Conservation (phyloP, 805 yeast species). For the Metschnikowia lunata region DNA sequence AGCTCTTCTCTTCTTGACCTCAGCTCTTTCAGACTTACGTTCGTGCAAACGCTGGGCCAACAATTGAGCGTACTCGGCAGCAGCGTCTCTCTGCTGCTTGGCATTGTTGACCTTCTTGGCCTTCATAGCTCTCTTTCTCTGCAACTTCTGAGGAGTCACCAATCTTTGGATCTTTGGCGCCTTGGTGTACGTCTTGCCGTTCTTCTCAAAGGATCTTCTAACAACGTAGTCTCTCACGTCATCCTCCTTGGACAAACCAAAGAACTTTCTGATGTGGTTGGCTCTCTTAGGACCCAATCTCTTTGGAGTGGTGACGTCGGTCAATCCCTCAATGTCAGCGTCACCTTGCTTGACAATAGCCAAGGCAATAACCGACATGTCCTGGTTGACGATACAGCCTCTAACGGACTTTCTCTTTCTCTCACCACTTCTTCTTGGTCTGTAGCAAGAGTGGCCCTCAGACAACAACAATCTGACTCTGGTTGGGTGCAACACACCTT, state of each 20-base stretch:
- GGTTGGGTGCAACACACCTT: constrained; percentile 99
- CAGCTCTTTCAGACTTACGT: constrained; percentile 98
- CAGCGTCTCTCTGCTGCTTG: constrained; percentile 99
- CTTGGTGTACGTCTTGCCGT: constrained; percentile 98
- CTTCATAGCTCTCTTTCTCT: constrained; percentile 97
- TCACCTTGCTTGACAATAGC: constrained; percentile 97
- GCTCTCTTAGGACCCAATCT: constrained; percentile 99
- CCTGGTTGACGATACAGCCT: constrained; percentile 98
- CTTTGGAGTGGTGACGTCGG: constrained; percentile 93
- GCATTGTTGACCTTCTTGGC: constrained; percentile 94
- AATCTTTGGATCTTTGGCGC: constrained; percentile 99
- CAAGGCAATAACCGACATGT: constrained; percentile 92
- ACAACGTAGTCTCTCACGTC: constrained; percentile 82
- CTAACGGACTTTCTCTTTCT: constrained; percentile 99
- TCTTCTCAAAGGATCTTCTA: constrained; percentile 97
- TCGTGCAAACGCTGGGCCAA: constrained; percentile 97
- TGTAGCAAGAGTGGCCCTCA: constrained; percentile 96
- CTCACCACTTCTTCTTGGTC: constrained; percentile 99
- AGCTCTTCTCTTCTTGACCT: constrained; percentile 99
- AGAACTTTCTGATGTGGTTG: constrained; percentile 99
- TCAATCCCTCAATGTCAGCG: constrained; percentile 89
- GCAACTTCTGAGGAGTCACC: constrained; percentile 98
- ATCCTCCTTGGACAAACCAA: constrained; percentile 93
- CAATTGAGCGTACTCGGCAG: constrained; percentile 99
- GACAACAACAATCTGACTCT: constrained; percentile 95